These are phyloP conservation scores for Mycena capillaripes DNA, from an alignment of 768 basidiomycete genomes.

Conservation along the genomic window DNA sequence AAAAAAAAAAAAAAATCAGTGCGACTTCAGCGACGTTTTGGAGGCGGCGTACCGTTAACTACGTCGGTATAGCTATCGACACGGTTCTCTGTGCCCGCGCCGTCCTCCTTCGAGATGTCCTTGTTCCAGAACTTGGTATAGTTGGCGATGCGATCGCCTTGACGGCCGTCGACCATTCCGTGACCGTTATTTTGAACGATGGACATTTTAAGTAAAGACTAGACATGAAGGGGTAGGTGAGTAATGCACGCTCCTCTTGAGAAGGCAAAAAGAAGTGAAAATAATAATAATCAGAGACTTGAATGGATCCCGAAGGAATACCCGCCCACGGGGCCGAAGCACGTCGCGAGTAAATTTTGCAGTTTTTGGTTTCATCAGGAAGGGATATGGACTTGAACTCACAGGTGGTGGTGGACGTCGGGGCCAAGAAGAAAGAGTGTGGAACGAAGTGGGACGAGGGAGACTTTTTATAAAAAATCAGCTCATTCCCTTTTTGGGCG, in stretches of 20 bases:
- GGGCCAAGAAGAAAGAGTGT: slow-evolving; percentile 19
- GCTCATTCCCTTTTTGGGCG: slow-evolving; percentile 14
- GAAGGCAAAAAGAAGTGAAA: neutral
- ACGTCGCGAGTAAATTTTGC: slow-evolving; percentile 63
- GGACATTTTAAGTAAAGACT: slow-evolving; percentile 47
- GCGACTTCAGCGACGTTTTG: neutral
- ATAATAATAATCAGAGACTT: slow-evolving; percentile 79
- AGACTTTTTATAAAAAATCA: slow-evolving; percentile 15
- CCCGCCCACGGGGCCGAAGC: slow-evolving; percentile 68
- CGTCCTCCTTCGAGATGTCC: slow-evolving; percentile 79
- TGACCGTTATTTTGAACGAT: slow-evolving; percentile 18
- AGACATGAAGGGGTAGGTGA: neutral
- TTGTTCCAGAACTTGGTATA: slow-evolving; percentile 96
- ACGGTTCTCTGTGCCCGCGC: slow-evolving; percentile 77
- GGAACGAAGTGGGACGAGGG: slow-evolving; percentile 23
- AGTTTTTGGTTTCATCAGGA: slow-evolving; percentile 60
- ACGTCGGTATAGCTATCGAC: slow-evolving; percentile 91
- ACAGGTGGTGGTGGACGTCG: slow-evolving; percentile 40
- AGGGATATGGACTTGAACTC: slow-evolving; percentile 39
- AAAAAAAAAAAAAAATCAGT: neutral
- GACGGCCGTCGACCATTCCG: slow-evolving; percentile 28
- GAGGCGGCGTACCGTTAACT: slow-evolving; percentile 77
- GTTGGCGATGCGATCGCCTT: slow-evolving; percentile 50
- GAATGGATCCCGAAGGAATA: slow-evolving; percentile 84
- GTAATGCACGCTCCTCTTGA: neutral